Evolutionary conservation across 2,329 filamentous ascomycete species (phyloP).

Genomic region (Botrytis aclada): DNA sequence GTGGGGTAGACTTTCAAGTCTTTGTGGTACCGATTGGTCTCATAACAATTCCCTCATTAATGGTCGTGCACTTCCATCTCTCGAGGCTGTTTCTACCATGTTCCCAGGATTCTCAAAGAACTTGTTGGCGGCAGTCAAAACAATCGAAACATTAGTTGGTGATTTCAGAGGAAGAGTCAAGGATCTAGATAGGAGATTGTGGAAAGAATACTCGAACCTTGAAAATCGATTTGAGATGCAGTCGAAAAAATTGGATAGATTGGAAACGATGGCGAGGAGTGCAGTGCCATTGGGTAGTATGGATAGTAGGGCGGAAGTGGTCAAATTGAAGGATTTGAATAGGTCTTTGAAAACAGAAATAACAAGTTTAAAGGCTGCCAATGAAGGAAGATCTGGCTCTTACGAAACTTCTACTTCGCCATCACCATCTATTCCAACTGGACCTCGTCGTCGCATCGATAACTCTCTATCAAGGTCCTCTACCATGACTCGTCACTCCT

Average conservation of each 20-base stretch:
- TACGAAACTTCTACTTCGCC: constrained; percentile 39
- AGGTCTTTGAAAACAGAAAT: constrained; percentile 63
- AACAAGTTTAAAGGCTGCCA: constrained; percentile 64
- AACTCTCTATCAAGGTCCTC: constrained; percentile 34
- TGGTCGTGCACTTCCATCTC: constrained; percentile 74
- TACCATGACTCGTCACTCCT: constrained; percentile 53
- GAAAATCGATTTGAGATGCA: constrained; percentile 77
- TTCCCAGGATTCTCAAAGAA: constrained; percentile 89
- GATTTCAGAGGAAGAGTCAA: constrained; percentile 79
- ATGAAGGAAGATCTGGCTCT: constrained; percentile 39
- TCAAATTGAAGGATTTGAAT: constrained; percentile 60
- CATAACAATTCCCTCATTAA: constrained; percentile 87
- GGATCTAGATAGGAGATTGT: constrained; percentile 82
- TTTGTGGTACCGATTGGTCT: constrained; percentile 90
- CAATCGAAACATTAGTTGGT: constrained; percentile 74
- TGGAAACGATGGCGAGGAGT: constrained; percentile 76
- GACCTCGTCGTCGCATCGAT: constrained; percentile 31
- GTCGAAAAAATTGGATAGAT: constrained; percentile 79
- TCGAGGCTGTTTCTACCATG: constrained; percentile 82
- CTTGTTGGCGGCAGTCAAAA: constrained; percentile 80
- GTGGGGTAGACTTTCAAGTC: constrained; percentile 81
- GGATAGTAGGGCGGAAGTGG: constrained; percentile 48
- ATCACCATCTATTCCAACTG: constrained; percentile 38
- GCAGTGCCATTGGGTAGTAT: constrained; percentile 45
- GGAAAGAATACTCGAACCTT: constrained; percentile 83